Evolutionary conservation across 2,329 filamentous ascomycete genomes (phyloP).

Genomic region (Aureobasidium sp.): DNA sequence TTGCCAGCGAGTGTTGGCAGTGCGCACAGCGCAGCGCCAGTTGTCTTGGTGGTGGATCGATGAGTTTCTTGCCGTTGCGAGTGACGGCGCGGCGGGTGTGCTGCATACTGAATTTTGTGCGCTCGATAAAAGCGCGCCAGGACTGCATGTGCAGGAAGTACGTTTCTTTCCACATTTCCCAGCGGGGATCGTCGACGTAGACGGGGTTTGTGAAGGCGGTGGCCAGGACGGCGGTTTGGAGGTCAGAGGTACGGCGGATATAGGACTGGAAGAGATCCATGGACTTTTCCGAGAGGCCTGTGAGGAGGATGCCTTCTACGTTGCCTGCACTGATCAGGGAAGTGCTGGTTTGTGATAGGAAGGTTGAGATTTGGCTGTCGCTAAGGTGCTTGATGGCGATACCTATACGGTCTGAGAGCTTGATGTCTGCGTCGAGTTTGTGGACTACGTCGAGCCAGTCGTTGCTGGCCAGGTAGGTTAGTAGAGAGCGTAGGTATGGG

Average conservation of each 20-base stretch:
- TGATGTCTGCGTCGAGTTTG: constrained; percentile 54
- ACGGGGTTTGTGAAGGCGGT: constrained; percentile 66
- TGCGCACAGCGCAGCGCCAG: constrained; percentile 70
- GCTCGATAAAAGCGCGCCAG: constrained; percentile 64
- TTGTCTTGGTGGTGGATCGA: constrained; percentile 60
- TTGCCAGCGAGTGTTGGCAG: constrained; percentile 55
- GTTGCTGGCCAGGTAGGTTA: constrained; percentile 63
- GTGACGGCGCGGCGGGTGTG: constrained; percentile 62
- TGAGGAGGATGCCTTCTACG: constrained; percentile 70
- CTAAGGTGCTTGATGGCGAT: constrained; percentile 68
- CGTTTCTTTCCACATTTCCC: constrained; percentile 69
- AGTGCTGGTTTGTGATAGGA: constrained; percentile 47
- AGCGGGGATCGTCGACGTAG: constrained; percentile 71
- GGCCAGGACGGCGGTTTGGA: constrained; percentile 71
- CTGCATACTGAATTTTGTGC: constrained; percentile 71
- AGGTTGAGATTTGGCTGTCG: constrained; percentile 40
- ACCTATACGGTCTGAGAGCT: constrained; percentile 66
- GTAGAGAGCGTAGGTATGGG: constrained; percentile 72
- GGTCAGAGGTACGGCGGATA: constrained; percentile 66
- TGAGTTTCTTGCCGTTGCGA: constrained; percentile 55
- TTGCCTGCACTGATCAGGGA: constrained; percentile 60
- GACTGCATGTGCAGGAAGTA: constrained; percentile 64
- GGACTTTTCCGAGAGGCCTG: constrained; percentile 64
- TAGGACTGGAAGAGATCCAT: constrained; percentile 72
- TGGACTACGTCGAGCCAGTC: constrained; percentile 69